These are phyloP conservation scores for Edaphochlamys debaryana DNA, from an alignment of 139 green algal genomes.

Conservation along the genomic window DNA sequence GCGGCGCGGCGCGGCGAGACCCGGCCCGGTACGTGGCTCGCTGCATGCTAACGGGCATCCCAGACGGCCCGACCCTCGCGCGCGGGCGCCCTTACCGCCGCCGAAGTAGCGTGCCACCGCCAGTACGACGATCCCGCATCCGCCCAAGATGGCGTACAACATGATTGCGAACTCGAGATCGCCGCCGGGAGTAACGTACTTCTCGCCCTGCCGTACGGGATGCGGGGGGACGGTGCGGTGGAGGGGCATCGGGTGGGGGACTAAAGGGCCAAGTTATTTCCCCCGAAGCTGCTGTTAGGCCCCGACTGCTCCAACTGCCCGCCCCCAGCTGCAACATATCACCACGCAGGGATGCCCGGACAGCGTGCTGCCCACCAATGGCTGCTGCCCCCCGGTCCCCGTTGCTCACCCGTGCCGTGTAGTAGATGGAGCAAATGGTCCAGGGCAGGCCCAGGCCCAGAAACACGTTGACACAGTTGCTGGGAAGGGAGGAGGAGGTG, in stretches of 20 bases:
- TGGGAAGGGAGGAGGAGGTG: no score
- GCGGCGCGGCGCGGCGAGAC: no score
- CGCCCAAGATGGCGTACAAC: conserved; percentile 33
- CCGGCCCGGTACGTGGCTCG: no score
- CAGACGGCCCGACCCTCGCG: no score
- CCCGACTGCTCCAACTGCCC: no score
- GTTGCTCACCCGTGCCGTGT: conserved; percentile 33
- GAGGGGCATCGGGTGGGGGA: not conserved
- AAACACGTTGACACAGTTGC: conserved; percentile 62
- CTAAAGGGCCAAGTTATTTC: not conserved
- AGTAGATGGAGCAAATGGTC: conserved; percentile 54
- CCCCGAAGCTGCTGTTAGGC: no score
- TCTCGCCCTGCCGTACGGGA: conserved; percentile 35
- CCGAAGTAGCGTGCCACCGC: not conserved
- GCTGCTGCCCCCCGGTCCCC: not conserved
- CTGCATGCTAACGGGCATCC: no score
- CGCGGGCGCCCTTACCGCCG: no score
- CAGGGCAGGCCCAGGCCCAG: conserved; percentile 63
- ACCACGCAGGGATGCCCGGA: not conserved
- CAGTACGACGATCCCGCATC: not conserved
- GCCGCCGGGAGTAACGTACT: conserved; percentile 35
- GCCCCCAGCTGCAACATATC: not conserved
- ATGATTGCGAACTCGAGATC: conserved; percentile 44
- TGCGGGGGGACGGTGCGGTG: no score
- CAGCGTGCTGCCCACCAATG: not conserved